These are phyloP conservation scores for Symbiotaphrina buchneri DNA, from an alignment of 495 filamentous ascomycete species.

Conservation along the genomic window DNA sequence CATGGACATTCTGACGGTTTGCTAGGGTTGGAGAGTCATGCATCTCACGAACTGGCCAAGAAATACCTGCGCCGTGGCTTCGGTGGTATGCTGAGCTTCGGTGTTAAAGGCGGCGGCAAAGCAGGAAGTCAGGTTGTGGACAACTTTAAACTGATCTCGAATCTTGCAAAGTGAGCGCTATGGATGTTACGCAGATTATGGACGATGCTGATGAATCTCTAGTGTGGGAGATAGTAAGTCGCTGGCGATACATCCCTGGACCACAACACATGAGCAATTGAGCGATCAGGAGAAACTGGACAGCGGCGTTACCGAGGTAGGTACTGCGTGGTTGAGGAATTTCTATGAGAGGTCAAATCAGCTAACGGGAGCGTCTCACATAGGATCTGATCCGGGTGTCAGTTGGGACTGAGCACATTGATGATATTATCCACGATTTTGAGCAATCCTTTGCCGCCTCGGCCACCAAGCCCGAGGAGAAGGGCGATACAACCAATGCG, in stretches of 20 bases:
- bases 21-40: slow-evolving; percentile 57
- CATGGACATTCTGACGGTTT: neutral
- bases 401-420: slow-evolving; percentile 91
- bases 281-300: slow-evolving; percentile 57
- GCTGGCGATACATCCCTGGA: slow-evolving; percentile 89
- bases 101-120: slow-evolving; percentile 67
- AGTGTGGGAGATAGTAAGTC: slow-evolving; percentile 56
- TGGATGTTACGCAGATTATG: neutral
- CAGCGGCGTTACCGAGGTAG: slow-evolving; percentile 63
- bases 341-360: no score
- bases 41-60: slow-evolving; percentile 61
- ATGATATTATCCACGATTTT: slow-evolving; percentile 95
- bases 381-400: slow-evolving; percentile 84
- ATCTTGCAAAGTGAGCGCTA: slow-evolving; percentile 41
- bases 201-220: neutral
- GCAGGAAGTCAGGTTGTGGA: slow-evolving; percentile 80
- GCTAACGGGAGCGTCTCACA: neutral
- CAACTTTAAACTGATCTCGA: slow-evolving; percentile 84
- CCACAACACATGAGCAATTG: slow-evolving; percentile 90
- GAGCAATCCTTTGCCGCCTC: slow-evolving; percentile 62
- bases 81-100: slow-evolving; percentile 82
- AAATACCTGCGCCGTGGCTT: slow-evolving; percentile 76
- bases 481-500: slow-evolving; percentile 9
- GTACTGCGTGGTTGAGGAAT: slow-evolving; percentile 3
- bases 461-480: slow-evolving; percentile 11